These are phyloP conservation scores for Parathielavia appendiculata DNA, from an alignment of 495 filamentous ascomycete species.

Conservation along the genomic window DNA sequence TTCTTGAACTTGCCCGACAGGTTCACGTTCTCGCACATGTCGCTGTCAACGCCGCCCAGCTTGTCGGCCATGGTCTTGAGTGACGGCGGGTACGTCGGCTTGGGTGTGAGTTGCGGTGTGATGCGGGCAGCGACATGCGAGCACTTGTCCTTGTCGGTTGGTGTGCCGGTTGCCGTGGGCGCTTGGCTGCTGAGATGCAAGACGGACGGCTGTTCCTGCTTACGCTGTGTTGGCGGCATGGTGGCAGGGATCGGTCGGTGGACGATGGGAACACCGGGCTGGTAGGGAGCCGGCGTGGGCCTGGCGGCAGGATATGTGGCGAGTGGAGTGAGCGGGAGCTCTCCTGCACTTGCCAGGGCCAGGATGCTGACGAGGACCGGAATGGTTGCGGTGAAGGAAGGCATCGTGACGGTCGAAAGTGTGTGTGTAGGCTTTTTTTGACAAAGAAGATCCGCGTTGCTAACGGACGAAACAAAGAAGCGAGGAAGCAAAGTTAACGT, in stretches of 20 bases:
- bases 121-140: conserved; percentile 2
- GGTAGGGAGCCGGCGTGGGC: not conserved
- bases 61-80: conserved; percentile 9
- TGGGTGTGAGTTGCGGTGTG: conserved; percentile 6
- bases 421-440: not conserved
- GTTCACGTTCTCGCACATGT: conserved; percentile 10
- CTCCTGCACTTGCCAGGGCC: not conserved
- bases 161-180: not conserved
- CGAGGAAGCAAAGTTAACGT: conserved; percentile 4
- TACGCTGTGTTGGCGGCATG: not conserved
- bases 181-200: conserved; percentile 5
- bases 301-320: not conserved
- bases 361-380: conserved; percentile 8
- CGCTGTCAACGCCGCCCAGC: conserved; percentile 4
- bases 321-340: conserved; percentile 8
- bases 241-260: not conserved
- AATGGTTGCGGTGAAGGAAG: not conserved
- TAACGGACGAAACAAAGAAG: not conserved
- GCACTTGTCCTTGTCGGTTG: conserved; percentile 1
- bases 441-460: not conserved
- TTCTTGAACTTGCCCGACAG: not conserved
- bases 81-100: conserved; percentile 2
- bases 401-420: conserved; percentile 5
- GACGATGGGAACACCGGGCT: not conserved
- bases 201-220: not conserved